Base-by-base conservation (phyloP, 2,329 filamentous ascomycete species). In the Apiospora hydei region DNA sequence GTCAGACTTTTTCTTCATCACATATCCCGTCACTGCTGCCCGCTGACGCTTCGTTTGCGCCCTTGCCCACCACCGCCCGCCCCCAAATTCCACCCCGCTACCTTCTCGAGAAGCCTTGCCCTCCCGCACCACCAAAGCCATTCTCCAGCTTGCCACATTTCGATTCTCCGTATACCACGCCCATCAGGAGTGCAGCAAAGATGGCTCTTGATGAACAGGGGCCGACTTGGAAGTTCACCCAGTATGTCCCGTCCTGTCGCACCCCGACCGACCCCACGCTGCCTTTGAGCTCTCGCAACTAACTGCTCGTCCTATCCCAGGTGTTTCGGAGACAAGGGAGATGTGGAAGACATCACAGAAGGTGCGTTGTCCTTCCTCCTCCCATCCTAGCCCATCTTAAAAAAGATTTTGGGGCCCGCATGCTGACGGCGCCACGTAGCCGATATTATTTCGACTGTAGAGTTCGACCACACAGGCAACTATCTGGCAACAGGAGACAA, bases 251-350 rank as follows among this genome's bases (percentile, higher is more conserved):
- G 41, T 46, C 44, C 30, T 41, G 46, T 49, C 46, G 38, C 41
- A 34, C 68, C 41, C n/a, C 18, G 46, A n/a, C 46, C n/a, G 38
- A 34, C 68, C 41, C n/a, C 18, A 30, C 67, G 41, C 53, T 69
- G 34, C 67, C 24, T 47, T 24, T 24, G 70, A 61, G 18, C 47
- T 13, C 26, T 14, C 43, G n/a, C 14, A n/a, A 68, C 66, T 68
- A 34, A 68, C 44, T 47, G 41, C 44, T 68, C 44, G 13, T 47
- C 26, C 41, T 34, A 41, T 41, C 49, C 30, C 21, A 98, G 96
- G 88, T 98, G 96, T 88, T 99, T 99, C 86, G 96, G 96, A 84
- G 96, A 99, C 87, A 99, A 99, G 87, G 96, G 96, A 79, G 96
- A 99, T 87, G 96, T 99, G 77, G 96, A 98, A 85, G 95, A 98